Conservation (phyloP, 352 stramenopile species). For the Pelagophyceae sp. region DNA sequence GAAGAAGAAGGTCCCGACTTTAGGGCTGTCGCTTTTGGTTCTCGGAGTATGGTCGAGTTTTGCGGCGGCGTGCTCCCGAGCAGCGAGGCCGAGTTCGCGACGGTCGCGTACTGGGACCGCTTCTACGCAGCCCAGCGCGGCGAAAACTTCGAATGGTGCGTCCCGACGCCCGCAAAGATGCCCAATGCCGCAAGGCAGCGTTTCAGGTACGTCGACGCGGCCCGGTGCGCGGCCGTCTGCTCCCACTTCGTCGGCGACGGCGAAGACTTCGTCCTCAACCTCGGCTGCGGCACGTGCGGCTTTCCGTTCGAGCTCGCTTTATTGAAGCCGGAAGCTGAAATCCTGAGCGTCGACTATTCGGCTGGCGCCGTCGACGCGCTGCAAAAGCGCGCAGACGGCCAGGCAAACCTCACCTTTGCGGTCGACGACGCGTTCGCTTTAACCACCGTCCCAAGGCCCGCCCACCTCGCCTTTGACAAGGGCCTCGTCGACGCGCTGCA, state of each 20-base stretch:
- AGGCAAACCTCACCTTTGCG: not conserved
- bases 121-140: not conserved
- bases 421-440: not conserved
- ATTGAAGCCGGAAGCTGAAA: not conserved
- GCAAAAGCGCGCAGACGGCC: not conserved
- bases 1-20: too few relatives aligned
- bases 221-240: not conserved
- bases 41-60: not conserved
- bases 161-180: too few relatives aligned
- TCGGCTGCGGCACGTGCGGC: conserved; percentile 15
- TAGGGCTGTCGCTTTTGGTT: too few relatives aligned
- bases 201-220: conserved; percentile 11
- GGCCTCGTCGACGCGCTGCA: conserved; percentile 20
- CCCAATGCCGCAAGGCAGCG: too few relatives aligned
- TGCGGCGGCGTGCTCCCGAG: not conserved
- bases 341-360: not conserved
- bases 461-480: not conserved
- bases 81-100: not conserved
- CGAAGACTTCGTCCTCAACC: not conserved
- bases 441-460: not conserved
- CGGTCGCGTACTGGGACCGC: not conserved
- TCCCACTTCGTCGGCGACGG: not conserved
- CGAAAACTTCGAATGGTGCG: conserved; percentile 8
- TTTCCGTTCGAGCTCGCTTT: not conserved
- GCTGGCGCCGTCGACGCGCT: not conserved